These are phyloP conservation scores for Deakozyma indianensis DNA, from an alignment of 805 yeast genomes.

Conservation along the genomic window DNA sequence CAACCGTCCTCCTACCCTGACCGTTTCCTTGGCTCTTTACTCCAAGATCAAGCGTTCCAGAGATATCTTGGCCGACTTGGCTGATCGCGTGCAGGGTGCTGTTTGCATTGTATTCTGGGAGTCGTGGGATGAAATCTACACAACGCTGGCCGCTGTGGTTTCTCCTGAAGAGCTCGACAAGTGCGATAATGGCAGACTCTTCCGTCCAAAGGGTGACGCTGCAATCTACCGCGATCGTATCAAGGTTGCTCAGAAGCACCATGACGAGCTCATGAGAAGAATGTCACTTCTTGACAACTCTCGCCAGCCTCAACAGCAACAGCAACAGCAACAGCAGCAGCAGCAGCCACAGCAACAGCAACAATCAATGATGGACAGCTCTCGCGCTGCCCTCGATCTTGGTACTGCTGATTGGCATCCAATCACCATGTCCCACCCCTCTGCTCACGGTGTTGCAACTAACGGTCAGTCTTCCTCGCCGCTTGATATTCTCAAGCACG, in stretches of 20 bases:
- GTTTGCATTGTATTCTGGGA: slow-evolving; percentile 21
- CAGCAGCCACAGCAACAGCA: slow-evolving; percentile 7
- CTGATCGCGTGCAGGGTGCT: slow-evolving; percentile 18
- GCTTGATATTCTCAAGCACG: neutral
- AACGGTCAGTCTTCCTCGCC: neutral
- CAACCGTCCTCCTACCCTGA: slow-evolving; percentile 2
- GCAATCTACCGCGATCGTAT: slow-evolving; percentile 16
- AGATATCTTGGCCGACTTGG: slow-evolving; percentile 15
- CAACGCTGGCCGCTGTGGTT: slow-evolving; percentile 16
- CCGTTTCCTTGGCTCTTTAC: slow-evolving; percentile 10
- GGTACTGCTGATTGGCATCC: neutral
- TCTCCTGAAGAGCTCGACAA: slow-evolving; percentile 13
- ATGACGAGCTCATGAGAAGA: slow-evolving; percentile 7
- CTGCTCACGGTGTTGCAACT: neutral
- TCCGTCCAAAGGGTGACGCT: slow-evolving; percentile 20
- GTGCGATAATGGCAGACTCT: slow-evolving; percentile 18
- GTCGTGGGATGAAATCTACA: slow-evolving; percentile 19
- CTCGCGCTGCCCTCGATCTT: neutral
- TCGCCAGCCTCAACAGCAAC: slow-evolving; percentile 9
- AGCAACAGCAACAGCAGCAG: slow-evolving; percentile 7
- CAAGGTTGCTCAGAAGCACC: slow-evolving; percentile 11
- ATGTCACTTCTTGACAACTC: slow-evolving; percentile 2
- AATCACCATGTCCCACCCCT: neutral
- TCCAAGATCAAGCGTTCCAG: slow-evolving; percentile 10
- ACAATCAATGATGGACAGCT: neutral